Evolutionary conservation across 441 rosid species (phyloP).

Genomic region (Aquilaria agallochum): DNA sequence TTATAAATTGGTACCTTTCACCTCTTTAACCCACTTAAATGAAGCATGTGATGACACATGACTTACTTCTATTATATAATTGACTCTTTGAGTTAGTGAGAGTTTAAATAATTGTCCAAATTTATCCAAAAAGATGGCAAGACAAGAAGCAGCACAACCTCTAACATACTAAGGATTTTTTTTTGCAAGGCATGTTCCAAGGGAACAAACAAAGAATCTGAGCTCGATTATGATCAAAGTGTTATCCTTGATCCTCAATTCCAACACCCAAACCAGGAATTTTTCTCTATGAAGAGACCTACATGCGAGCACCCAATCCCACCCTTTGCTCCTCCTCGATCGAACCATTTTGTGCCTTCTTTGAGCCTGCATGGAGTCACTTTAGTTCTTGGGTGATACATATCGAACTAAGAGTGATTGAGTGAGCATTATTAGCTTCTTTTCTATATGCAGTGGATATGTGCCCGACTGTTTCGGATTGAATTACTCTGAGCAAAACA

Average conservation of each 20-base stretch:
- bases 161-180: no score
- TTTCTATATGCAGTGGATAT: constrained; percentile 14
- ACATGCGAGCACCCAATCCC: constrained; percentile 14
- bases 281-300: constrained; percentile 24
- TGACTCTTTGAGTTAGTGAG: no score
- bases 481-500: no score
- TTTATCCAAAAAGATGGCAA: no score
- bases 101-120: no score
- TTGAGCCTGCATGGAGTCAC: constrained; percentile 18
- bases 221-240: not conserved
- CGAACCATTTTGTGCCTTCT: not conserved
- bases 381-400: constrained; percentile 54
- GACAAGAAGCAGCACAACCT: no score
- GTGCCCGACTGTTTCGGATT: constrained; percentile 7
- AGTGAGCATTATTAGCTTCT: constrained; percentile 32
- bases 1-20: no score
- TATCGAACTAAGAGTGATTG: constrained; percentile 52
- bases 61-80: no score
- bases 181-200: constrained; percentile 23
- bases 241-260: not conserved
- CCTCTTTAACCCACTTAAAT: no score
- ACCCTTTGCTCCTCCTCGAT: not conserved
- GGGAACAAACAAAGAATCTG: constrained; percentile 35
- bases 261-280: not conserved
- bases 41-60: no score